Base-by-base conservation (phyloP, 495 filamentous ascomycete species). In the Hypoxylon trugodes region DNA sequence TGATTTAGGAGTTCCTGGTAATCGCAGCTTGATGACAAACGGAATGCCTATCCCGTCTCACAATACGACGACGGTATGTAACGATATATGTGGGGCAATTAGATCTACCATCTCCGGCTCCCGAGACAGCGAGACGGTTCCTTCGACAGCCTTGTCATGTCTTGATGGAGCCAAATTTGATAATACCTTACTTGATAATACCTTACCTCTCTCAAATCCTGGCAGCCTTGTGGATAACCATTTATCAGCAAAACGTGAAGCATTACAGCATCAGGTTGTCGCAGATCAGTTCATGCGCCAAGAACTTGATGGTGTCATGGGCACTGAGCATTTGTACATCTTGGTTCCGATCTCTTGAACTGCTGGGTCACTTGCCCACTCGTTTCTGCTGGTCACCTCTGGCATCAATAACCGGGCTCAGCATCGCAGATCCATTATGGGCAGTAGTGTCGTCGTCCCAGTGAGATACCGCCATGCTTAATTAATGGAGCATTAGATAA, bases 231-330 rank as follows among this genome's bases (percentile, higher is more conserved):
- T 42, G 26, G 43, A 42, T 13, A 30, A 13, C 42, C 49, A 24
- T 59, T n/a, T 7, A 15, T 13, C 8, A 43, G n/a, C 32, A 40
- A 24, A 30, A 38, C 45, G 13, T 54, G 49, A 56, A 49, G 55
- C 50, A 60, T 55, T 16, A 28, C 38, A 35, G n/a, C 28, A 42
- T 26, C 48, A 53, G 15, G 25, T 41, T 35, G 53, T 48, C 54
- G 61, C 61, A 38, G 55, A 59, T 65, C 61, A 15, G 30, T 65
- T 65, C 10, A 65, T 65, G 61, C 61, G 55, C 61, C 43, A 55
- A 65, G 61, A 65, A 41, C 7, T 13, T 28, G 30, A 10, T 46
- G 28, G 10, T 40, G 30, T 13, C 56, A 26, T 43, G 26, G 7
- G 21, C 38, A 47, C 8, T 12, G 24, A 6, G 13, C 43, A 4